A percentile compares a stretch with the other conserved stretches of the same genome.
Conservation (phyloP, 73 alveolate genomes). For the Paraurostyla sp. region DNA sequence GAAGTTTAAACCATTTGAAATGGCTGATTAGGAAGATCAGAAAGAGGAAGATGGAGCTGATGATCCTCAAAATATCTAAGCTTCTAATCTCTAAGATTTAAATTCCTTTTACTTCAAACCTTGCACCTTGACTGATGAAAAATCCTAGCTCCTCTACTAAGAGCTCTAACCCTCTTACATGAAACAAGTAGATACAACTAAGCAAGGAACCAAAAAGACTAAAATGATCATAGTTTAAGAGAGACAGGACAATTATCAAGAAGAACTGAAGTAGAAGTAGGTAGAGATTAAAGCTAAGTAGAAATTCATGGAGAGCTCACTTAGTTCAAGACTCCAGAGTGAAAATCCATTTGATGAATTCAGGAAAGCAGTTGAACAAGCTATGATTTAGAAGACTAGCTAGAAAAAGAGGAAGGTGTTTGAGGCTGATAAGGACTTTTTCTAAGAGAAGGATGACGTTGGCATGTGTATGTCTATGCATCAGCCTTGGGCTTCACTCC, state of each 20-base stretch:
- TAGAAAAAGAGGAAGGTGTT: neutral
- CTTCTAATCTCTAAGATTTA: neutral
- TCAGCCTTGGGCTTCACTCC: constrained; percentile 87
- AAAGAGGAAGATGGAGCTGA: neutral
- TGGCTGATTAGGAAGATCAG: neutral
- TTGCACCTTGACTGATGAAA: constrained; percentile 56
- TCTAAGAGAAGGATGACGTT: constrained; percentile 66
- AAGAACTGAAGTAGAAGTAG: constrained; percentile 38
- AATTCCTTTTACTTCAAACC: constrained; percentile 9
- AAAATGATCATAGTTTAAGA: neutral
- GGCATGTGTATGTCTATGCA: constrained; percentile 87
- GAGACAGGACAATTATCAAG: constrained; percentile 7
- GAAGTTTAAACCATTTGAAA: constrained; percentile 40
- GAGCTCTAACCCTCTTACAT: neutral
- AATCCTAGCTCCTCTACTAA: constrained; percentile 37
- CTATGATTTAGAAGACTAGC: neutral
- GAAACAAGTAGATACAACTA: neutral
- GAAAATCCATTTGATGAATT: constrained; percentile 83
- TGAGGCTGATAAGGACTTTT: constrained; percentile 55
- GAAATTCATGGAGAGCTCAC: neutral
- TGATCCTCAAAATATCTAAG: no score
- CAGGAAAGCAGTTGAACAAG: constrained; percentile 65
- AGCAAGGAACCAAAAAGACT: neutral
- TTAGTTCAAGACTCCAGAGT: constrained; percentile 55
- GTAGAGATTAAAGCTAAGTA: constrained; percentile 10